Evolutionary conservation across 164 flowering plant genomes (phyloP), one percentile per base, ranked within the genome.

Genomic region (Piper longum): DNA sequence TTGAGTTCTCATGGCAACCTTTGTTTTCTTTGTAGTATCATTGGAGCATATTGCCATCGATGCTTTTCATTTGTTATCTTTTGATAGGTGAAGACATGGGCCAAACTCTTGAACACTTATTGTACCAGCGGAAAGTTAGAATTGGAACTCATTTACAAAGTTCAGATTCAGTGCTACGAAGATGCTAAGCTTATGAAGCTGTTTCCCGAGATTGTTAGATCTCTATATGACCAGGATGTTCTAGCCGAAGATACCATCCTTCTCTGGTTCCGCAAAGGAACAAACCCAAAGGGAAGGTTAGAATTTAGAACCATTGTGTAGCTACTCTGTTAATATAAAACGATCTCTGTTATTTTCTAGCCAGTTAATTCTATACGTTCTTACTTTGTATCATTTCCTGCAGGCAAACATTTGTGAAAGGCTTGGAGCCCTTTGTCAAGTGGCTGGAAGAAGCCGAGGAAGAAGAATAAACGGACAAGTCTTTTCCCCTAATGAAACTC

Each of bases 381-480:
- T 59, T n/a, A 26, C 4, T 39, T 41, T 2, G 14, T 3, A 51
- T 43, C 67, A 67, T 60, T 40, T 56, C 26, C 6, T 71, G 68
- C 83, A 91, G 98, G 82, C 96, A 85, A 81, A 80, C 79, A 48
- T 89, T 87, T 75, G 91, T 88, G 75, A 91, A 91, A 78, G 83
- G 92, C 3, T 63, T 91, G 74, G 98, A 91, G 77, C 91, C 98
- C 5, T 89, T 91, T 73, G 98, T 89, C 70, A 87, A 83, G 41
- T 91, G 98, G 98, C 82, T 91, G 82, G 96, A 91, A 62, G 96
- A 91, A 79, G 98, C 98, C 9, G 98, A 91, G 63, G 98, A 91
- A 66, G 98, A 91, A 75, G 97, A 90, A 56, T 86, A 70, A 76
- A 48, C n/a, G 67, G 55, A 54, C 52, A 48, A 48, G 9, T 48